These are phyloP conservation scores for Umbellularia californica DNA, from an alignment of 164 flowering plant species.

Conservation along the genomic window DNA sequence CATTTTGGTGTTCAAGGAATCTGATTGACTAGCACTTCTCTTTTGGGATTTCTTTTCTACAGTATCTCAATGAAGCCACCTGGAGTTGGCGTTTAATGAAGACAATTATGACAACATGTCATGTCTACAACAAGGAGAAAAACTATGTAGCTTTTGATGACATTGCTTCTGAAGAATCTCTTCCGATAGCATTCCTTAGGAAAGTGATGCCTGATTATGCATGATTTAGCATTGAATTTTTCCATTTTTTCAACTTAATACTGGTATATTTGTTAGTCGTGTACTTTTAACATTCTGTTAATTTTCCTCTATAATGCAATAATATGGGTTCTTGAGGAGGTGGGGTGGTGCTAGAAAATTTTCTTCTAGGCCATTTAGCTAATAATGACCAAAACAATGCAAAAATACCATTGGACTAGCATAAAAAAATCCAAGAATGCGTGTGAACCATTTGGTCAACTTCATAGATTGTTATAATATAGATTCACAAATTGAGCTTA, in stretches of 20 bases:
- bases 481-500: too few species aligned
- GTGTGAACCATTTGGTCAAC: too few species aligned
- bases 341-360: neutral
- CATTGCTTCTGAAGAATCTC: constrained; percentile 64
- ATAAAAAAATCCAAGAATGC: too few species aligned
- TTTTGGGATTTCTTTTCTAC: constrained; percentile 13
- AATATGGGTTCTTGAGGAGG: neutral
- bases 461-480: too few species aligned
- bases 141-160: constrained; percentile 65
- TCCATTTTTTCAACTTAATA: neutral
- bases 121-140: constrained; percentile 61
- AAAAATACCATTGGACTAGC: too few species aligned
- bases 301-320: neutral
- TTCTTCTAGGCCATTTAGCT: neutral
- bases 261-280: too few species aligned
- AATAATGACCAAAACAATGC: too few species aligned
- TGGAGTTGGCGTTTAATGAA: constrained; percentile 99
- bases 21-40: neutral
- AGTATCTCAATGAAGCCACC: constrained; percentile 80
- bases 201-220: constrained; percentile 81
- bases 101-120: constrained; percentile 87
- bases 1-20: neutral
- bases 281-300: too few species aligned
- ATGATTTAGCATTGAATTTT: constrained; percentile 27
- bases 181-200: constrained; percentile 66